phyloP scores from a whole-genome alignment of 768 basidiomycete species.

The Tricholoma furcatifolium region DNA sequence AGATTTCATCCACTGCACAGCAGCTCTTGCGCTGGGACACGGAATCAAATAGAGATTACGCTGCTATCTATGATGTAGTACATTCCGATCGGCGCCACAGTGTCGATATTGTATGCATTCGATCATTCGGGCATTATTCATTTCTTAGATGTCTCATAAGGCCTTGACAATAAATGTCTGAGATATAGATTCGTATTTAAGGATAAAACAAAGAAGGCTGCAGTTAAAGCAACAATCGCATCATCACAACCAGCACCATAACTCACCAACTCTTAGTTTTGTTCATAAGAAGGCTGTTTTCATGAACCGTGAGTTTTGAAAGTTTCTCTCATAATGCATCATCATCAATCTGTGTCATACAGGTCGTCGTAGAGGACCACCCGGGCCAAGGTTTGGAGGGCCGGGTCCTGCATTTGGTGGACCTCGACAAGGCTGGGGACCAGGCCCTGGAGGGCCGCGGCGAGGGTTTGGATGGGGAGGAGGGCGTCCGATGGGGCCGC shows the following conservation, averaged over 20 bases:
- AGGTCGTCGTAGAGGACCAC: background rate
- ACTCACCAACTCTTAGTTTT: no score
- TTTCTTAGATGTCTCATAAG: background rate
- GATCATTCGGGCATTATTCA: background rate
- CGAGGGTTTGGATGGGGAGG: background rate
- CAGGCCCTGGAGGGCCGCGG: background rate
- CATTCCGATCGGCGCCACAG: background rate
- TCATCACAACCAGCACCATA: background rate
- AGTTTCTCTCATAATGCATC: no score
- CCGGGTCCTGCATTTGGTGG: background rate
- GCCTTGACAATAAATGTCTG: no score
- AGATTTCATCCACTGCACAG: no score
- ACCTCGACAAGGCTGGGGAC: background rate
- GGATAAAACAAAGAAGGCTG: no score
- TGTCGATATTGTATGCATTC: no score
- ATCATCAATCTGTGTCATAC: background rate
- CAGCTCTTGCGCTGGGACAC: no score
- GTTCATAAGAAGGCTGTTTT: no score
- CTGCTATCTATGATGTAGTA: background rate
- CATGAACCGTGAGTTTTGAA: no score
- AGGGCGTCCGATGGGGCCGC: background rate
- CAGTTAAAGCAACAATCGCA: background rate
- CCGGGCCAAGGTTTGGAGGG: background rate
- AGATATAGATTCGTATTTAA: no score
- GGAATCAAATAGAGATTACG: background rate